Conservation (phyloP, 176 grass and related monocot species). For the Microstegium vimineum region DNA sequence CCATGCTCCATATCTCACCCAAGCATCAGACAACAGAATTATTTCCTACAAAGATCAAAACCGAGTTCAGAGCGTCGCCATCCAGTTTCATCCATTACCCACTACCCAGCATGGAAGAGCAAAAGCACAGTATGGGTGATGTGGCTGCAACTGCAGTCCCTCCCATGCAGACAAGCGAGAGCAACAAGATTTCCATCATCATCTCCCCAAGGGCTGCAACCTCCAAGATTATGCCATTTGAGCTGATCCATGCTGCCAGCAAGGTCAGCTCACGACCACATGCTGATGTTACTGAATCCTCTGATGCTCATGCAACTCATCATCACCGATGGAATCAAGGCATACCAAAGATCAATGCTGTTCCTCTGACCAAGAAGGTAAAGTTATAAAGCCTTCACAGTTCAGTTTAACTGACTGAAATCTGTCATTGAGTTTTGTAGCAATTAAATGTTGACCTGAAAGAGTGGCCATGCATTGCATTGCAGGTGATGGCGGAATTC, state of each 20-base stretch:
- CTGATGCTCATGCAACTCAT: not conserved
- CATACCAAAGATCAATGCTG: not conserved
- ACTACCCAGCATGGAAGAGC: conserved; percentile 18
- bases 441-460: not conserved
- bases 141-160: not conserved
- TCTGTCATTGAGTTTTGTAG: not conserved
- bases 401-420: not conserved
- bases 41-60: not conserved
- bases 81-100: not conserved
- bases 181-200: conserved; percentile 15
- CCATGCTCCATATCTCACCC: conserved; percentile 8
- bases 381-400: not conserved
- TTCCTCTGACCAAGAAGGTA: conserved; percentile 30
- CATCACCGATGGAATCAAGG: not conserved
- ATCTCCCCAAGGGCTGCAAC: conserved; percentile 16
- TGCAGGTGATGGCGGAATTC: conserved; percentile 47
- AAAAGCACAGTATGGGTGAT: not conserved
- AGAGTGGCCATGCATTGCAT: not conserved
- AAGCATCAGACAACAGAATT: not conserved
- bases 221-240: conserved; percentile 30
- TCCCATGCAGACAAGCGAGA: conserved; percentile 19
- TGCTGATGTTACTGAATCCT: not conserved
- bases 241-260: not conserved
- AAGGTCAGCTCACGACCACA: not conserved
- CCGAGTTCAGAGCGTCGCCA: not conserved